Conservation (phyloP, 257 asterid genomes). For the Ehretia macrophylla region DNA sequence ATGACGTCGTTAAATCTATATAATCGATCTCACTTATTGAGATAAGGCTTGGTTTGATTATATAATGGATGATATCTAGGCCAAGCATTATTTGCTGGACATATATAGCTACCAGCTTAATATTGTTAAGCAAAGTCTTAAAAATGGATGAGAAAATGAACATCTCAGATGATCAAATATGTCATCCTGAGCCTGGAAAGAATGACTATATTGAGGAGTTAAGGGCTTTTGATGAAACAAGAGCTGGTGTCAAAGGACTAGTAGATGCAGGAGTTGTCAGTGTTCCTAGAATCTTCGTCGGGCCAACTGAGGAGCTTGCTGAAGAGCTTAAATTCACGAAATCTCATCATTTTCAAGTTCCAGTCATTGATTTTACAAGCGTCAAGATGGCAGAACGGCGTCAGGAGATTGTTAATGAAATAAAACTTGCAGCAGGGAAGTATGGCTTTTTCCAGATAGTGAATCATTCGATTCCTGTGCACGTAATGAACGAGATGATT, state of each 20-base stretch:
- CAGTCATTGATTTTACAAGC: not conserved
- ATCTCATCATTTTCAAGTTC: not conserved
- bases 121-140: not conserved
- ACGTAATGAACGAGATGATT: not conserved
- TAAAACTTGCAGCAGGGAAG: not conserved
- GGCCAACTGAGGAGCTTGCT: not conserved
- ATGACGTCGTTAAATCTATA: too few species aligned
- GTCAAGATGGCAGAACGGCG: not conserved
- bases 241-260: constrained; percentile 11
- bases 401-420: not conserved
- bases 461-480: not conserved
- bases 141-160: not conserved
- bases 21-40: too few species aligned
- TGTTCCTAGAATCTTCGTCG: constrained; percentile 5
- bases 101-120: not conserved
- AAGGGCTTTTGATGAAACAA: constrained; percentile 14
- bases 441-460: not conserved
- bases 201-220: constrained; percentile 3
- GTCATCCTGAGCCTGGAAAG: not conserved
- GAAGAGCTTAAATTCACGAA: not conserved
- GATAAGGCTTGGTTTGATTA: too few species aligned
- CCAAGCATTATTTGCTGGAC: not conserved
- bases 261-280: constrained; percentile 6
- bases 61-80: too few species aligned
- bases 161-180: not conserved